Percentiles rank a stretch among this genome's conserved stretches.
Conservation (phyloP, 306 rosid species). For the Rosa lucieae region DNA sequence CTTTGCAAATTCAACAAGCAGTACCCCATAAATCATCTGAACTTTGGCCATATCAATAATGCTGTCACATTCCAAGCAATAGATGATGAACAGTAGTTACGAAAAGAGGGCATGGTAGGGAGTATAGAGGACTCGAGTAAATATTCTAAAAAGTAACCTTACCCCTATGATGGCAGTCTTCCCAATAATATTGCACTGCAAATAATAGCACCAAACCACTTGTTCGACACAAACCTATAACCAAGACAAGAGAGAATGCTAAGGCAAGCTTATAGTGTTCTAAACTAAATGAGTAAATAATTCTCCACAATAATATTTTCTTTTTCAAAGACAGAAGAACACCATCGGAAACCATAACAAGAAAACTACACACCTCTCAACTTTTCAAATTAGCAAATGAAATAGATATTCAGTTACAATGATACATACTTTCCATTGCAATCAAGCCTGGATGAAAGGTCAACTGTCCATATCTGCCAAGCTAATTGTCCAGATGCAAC, state of each 20-base stretch:
- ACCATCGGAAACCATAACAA: not conserved
- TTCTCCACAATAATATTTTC: not conserved
- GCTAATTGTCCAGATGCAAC: slow-evolving; percentile 81
- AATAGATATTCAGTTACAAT: not conserved
- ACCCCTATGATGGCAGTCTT: slow-evolving; percentile 49
- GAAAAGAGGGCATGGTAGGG: not conserved
- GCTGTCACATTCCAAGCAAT: not conserved
- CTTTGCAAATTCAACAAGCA: slow-evolving; percentile 1
- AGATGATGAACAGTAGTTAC: not conserved
- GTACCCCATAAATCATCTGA: not conserved
- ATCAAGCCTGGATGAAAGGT: slow-evolving; percentile 72
- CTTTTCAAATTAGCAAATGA: not conserved
- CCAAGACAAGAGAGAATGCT: slow-evolving; percentile 10
- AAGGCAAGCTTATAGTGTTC: slow-evolving; percentile 18
- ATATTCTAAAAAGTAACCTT: not conserved
- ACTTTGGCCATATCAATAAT: not conserved
- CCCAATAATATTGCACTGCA: slow-evolving; percentile 81
- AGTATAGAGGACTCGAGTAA: not conserved
- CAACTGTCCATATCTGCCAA: slow-evolving; percentile 81
- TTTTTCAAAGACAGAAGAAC: not conserved
- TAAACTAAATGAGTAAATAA: slow-evolving; percentile 10
- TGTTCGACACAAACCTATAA: slow-evolving; percentile 83
- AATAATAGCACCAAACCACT: slow-evolving; percentile 93
- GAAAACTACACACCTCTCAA: not conserved
- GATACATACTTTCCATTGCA: slow-evolving; percentile 76